Percentiles rank a stretch among this genome's conserved stretches.
Conservation (phyloP, 2,329 filamentous ascomycete genomes). For the Cryphonectria carpinicola region DNA sequence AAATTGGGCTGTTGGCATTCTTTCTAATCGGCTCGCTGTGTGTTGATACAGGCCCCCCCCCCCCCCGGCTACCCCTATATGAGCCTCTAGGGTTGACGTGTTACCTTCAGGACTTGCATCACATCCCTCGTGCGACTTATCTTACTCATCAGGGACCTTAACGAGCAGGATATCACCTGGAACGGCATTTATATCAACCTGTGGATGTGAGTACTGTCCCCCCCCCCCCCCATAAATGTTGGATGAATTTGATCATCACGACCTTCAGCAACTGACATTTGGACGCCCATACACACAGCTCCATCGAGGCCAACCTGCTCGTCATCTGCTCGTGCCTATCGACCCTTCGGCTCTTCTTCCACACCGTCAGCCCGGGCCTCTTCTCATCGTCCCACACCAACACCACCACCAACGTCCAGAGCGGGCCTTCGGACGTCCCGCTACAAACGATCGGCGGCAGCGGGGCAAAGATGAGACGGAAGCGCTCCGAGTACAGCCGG, state of each 20-base stretch:
- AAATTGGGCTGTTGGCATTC: background rate
- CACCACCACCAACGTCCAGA: background rate
- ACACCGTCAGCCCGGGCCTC: constrained; percentile 3
- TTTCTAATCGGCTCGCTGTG: constrained; percentile 1
- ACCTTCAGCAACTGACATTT: background rate
- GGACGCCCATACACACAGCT: background rate
- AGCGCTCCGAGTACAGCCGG: background rate
- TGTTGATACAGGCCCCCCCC: background rate
- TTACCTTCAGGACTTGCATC: background rate
- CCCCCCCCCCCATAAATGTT: background rate
- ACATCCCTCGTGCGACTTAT: background rate
- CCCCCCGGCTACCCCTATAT: background rate
- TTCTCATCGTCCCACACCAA: background rate
- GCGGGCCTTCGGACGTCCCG: background rate
- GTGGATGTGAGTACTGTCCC: background rate
- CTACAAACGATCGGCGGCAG: background rate
- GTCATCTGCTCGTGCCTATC: background rate
- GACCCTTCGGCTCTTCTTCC: constrained; percentile 2
- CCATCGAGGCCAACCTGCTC: background rate
- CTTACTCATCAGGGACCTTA: background rate
- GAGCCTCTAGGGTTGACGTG: background rate
- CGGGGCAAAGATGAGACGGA: background rate
- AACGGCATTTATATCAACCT: constrained; percentile 1
- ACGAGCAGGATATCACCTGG: background rate
- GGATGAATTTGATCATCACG: background rate